Evolutionary conservation across 2,329 filamentous ascomycete genomes (phyloP).

Genomic region (Orbilia javanica): DNA sequence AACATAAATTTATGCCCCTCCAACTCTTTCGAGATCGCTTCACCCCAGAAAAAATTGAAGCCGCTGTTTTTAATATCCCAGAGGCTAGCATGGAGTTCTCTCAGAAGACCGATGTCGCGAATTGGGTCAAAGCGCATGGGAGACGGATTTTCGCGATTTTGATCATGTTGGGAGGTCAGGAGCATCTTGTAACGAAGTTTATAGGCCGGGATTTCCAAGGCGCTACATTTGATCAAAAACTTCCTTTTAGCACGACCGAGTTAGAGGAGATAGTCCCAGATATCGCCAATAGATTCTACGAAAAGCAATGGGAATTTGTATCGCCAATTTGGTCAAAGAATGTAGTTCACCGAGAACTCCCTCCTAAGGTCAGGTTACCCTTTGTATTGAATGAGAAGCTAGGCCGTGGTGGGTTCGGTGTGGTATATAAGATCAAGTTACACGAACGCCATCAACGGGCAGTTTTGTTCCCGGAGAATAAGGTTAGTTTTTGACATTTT

Average conservation of each 20-base stretch:
- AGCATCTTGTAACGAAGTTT: slow-evolving; percentile 25
- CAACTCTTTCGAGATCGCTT: slow-evolving; percentile 20
- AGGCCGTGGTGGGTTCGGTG: slow-evolving; percentile 36
- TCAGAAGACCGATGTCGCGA: not conserved
- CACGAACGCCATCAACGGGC: slow-evolving; percentile 31
- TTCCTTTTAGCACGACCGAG: slow-evolving; percentile 11
- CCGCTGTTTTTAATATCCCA: not conserved
- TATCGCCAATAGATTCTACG: slow-evolving; percentile 10
- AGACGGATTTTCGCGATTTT: slow-evolving; percentile 38
- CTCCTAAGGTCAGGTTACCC: slow-evolving; percentile 9
- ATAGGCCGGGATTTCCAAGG: slow-evolving; percentile 21
- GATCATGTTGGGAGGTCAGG: not conserved
- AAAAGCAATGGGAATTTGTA: slow-evolving; percentile 38
- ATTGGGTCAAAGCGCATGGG: slow-evolving; percentile 18
- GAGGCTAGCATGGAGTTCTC: slow-evolving; percentile 12
- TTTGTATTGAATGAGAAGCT: slow-evolving; percentile 19
- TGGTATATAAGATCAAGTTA: slow-evolving; percentile 36
- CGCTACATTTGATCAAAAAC: slow-evolving; percentile 27
- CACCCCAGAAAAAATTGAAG: slow-evolving; percentile 18
- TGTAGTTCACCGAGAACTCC: slow-evolving; percentile 35
- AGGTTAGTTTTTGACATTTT: slow-evolving; percentile 6
- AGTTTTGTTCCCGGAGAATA: slow-evolving; percentile 11
- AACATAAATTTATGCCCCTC: slow-evolving; percentile 29
- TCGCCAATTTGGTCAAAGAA: slow-evolving; percentile 41
- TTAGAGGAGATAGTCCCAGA: slow-evolving; percentile 9